Evolutionary conservation across 148 eudicot species (phyloP), one percentile per base, ranked within the genome.

Genomic region (Rhododendron vialii): DNA sequence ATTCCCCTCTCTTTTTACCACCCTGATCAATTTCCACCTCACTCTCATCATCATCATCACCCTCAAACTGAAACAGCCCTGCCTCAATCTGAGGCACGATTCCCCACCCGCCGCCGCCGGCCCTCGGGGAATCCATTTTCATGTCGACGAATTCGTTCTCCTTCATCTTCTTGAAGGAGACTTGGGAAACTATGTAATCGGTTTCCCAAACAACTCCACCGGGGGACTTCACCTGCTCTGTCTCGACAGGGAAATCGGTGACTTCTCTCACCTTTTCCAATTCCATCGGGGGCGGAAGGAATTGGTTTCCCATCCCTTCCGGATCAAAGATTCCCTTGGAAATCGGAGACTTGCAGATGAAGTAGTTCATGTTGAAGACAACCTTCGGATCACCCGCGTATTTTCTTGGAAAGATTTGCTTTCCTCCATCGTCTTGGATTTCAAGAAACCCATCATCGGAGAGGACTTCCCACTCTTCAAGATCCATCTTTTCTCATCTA

Each of bases 81-180:
- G 85, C 87, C 86, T 91, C 94, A 53, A 88, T 78, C 78, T 89
- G 94, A 86, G 93, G 91, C 84, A 84, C 4, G 41, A 91, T 80
- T 59, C 95, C 94, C 90, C 81, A 87, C 48, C 85, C 88, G 69
- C 45, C 30, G 51, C 97, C 88, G 78, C 33, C 20, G 51, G 98
- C 93, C 93, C 75, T 93, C 47, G 98, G 96, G 47, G 95, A 94
- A 81, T 95, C 98, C 91, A 93, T 55, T 92, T 96, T 96, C 96
- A 86, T 95, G 94, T 96, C 98, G 93, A 89, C 97, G 86, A 93
- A 95, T 92, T 96, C 94, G 88, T 89, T 90, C 88, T 93, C 96
- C 91, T 89, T 91, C 89, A 88, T 83, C 84, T 94, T 96, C 90
- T 95, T 95, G 95, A 96, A 96, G 95, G 91, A 95, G 87, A 92